Evolutionary conservation across 805 yeast genomes (phyloP).

Genomic region (Sugiyamaella chiloensis): DNA sequence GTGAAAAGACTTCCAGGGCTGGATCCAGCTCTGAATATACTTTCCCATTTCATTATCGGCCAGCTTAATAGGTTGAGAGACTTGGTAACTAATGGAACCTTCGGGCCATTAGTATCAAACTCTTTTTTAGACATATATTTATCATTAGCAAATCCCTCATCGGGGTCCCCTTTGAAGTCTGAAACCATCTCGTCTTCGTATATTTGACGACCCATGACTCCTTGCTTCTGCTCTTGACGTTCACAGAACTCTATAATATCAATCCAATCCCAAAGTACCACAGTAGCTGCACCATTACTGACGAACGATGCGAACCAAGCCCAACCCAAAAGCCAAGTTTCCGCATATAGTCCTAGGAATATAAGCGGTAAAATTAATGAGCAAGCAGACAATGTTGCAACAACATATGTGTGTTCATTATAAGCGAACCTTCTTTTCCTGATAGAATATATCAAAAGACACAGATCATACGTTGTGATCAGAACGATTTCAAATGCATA

Average conservation of each 20-base stretch:
- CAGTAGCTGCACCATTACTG: conserved; percentile 47
- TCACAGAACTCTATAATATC: conserved; percentile 52
- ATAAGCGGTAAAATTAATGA: conserved; percentile 39
- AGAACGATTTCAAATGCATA: conserved; percentile 33
- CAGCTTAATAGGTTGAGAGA: neutral
- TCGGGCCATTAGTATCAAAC: neutral
- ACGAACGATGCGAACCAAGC: conserved; percentile 47
- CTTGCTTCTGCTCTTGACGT: conserved; percentile 46
- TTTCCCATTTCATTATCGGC: neutral
- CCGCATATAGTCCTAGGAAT: conserved; percentile 34
- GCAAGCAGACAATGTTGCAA: conserved; percentile 45
- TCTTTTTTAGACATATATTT: neutral
- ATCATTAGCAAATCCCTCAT: neutral
- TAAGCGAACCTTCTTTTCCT: conserved; percentile 45
- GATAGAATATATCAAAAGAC: conserved; percentile 39
- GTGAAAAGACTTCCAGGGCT: conserved; percentile 9
- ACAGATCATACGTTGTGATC: conserved; percentile 33
- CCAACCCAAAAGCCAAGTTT: conserved; percentile 47
- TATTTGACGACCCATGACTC: conserved; percentile 61
- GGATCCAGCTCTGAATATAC: conserved; percentile 3
- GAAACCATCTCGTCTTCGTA: conserved; percentile 33
- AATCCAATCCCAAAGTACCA: conserved; percentile 67
- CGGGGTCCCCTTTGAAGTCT: neutral
- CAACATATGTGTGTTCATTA: conserved; percentile 44
- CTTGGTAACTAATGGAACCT: neutral